Evolutionary conservation across 441 rosid species (phyloP), one percentile per base, ranked within the genome.

Genomic region (Adansonia grandidieri): DNA sequence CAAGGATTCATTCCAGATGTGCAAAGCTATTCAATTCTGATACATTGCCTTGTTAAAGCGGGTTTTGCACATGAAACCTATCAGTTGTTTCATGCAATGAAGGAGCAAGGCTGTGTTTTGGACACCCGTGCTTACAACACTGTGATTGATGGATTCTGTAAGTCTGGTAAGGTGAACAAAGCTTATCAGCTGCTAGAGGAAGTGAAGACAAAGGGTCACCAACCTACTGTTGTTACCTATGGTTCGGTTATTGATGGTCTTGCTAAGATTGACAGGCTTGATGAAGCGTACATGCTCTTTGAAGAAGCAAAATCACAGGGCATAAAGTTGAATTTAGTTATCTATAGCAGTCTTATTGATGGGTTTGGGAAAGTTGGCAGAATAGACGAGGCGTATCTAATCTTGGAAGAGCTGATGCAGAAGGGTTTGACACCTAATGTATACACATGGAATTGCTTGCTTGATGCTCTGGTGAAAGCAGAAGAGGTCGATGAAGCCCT

Each of bases 311-410:
- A 92, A 82, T 89, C 92, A 3, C 89, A 78, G 74, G 91, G 89
- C 69, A 81, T 91, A 83, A 91, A 89, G 78, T 77, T 91, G 77
- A 96, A 96, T 85, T 89, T 89, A 62, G 91, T 94, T 17, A 87
- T 94, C 24, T 92, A 94, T 77, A 91, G 90, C 74, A 96, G 98
- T 87, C 94, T 96, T 61, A 90, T 96, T 45, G 94, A 96, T 69
- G 98, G 99, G 66, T 96, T 96, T 82, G 99, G 97, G 61, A 94
- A 96, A 86, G 97, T 91, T 42, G 97, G 98, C 56, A 88, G 99
- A 84, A 87, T 96, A 20, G 98, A 96, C 78, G 99, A 96, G 87
- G 99, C 98, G 37, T 93, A 92, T 88, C 87, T 96, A 71, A 88
- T 96, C 73, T 83, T 96, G 87, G 99, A 94, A 87, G 99, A 94